These are phyloP conservation scores for Trichosanthes truncata DNA, from an alignment of 306 rosid species.

Conservation along the genomic window DNA sequence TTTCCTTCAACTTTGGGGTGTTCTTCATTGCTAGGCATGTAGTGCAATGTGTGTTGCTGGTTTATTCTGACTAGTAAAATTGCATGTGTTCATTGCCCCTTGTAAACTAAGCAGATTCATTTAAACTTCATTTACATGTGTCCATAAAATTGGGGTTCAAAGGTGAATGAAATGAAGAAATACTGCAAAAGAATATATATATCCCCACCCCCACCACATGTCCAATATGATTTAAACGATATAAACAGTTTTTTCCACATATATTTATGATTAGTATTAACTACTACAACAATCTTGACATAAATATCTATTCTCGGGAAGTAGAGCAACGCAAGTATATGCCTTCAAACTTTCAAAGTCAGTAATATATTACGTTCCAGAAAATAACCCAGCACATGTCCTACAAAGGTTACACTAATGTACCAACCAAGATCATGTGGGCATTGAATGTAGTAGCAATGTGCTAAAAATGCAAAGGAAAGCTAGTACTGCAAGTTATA, in stretches of 20 bases:
- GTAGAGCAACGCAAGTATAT: neutral
- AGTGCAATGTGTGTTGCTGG: neutral
- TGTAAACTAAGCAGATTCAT: neutral
- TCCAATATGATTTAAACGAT: neutral
- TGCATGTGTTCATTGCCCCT: neutral
- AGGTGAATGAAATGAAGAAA: neutral
- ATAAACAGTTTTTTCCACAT: neutral
- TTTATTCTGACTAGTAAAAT: neutral
- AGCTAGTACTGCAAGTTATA: neutral
- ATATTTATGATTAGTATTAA: neutral
- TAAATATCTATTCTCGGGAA: neutral
- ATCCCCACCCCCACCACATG: neutral
- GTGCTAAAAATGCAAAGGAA: neutral
- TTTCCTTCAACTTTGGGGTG: neutral
- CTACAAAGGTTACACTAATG: neutral
- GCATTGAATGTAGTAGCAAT: neutral
- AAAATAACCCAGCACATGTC: neutral
- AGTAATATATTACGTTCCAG: neutral
- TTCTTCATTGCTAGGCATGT: neutral
- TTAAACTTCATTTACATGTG: neutral
- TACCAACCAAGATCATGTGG: neutral
- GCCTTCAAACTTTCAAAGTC: neutral
- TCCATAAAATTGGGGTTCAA: neutral
- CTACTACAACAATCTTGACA: neutral
- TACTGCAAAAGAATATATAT: neutral